phyloP scores from a whole-genome alignment of 192 early-diverging fungal species.

The Phycomyces blakesleeanus region DNA sequence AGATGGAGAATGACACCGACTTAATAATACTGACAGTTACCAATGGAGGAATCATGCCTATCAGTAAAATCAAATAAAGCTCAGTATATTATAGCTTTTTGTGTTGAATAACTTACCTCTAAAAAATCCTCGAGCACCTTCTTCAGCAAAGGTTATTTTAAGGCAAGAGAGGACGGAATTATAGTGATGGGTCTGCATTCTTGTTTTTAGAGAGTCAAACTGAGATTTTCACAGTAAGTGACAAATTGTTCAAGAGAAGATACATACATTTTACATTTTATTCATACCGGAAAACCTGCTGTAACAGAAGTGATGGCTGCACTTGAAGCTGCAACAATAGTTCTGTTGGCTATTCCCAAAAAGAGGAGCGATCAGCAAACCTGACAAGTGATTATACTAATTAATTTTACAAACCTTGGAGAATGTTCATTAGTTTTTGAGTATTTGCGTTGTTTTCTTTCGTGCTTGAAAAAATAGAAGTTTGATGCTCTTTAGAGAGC shows the following conservation, averaged over 20 bases:
- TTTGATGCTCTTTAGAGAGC: background rate
- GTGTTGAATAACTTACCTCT: conserved; percentile 48
- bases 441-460: background rate
- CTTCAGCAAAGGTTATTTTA: conserved; percentile 66
- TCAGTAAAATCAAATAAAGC: background rate
- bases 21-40: conserved; percentile 83
- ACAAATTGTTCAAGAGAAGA: background rate
- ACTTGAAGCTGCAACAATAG: conserved; percentile 62
- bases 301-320: conserved; percentile 65
- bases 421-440: background rate
- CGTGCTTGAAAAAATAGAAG: background rate
- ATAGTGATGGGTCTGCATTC: conserved; percentile 94
- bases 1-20: conserved; percentile 88
- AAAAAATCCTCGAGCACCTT: conserved; percentile 84
- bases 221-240: conserved; percentile 14
- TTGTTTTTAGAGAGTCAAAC: conserved; percentile 96
- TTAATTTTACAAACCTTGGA: background rate
- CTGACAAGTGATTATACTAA: background rate
- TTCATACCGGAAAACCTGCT: conserved; percentile 61
- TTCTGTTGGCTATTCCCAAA: conserved; percentile 46
- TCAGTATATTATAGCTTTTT: background rate
- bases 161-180: conserved; percentile 74
- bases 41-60: conserved; percentile 73
- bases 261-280: conserved; percentile 1
- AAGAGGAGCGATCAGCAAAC: background rate